Evolutionary conservation across 768 basidiomycete genomes (phyloP).

Genomic region (Leccinum arenicola): DNA sequence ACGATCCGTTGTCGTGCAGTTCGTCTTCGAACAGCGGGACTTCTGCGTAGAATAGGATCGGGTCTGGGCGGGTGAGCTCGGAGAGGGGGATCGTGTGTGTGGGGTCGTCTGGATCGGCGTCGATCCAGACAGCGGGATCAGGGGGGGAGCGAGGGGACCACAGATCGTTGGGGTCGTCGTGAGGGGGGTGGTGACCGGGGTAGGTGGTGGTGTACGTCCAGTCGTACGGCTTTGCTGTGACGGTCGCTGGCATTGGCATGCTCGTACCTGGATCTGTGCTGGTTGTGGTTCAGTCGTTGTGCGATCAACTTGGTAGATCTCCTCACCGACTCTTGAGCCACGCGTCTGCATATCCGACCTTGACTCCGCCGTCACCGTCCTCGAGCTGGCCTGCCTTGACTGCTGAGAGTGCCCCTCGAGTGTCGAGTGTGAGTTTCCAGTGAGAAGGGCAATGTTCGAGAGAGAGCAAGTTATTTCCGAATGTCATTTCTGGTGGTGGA

Average conservation of each 20-base stretch:
- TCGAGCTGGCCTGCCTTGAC: conserved; percentile 78
- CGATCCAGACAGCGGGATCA: conserved; percentile 40
- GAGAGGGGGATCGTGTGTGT: conserved; percentile 75
- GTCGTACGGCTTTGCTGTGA: conserved; percentile 84
- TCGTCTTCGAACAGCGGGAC: conserved; percentile 95
- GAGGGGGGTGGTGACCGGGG: conserved; percentile 49
- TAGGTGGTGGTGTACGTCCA: conserved; percentile 98
- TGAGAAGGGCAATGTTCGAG: conserved; percentile 64
- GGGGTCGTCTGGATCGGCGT: conserved; percentile 54
- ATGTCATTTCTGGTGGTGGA: conserved; percentile 95
- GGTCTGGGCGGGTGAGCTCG: conserved; percentile 85
- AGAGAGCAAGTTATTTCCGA: conserved; percentile 76
- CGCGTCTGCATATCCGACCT: conserved; percentile 91
- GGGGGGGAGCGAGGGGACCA: neutral
- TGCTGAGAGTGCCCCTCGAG: conserved; percentile 59
- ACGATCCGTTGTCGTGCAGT: conserved; percentile 94
- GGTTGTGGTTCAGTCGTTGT: conserved; percentile 1
- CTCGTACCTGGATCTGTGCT: conserved; percentile 68
- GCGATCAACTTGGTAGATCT: neutral
- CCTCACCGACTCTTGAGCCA: conserved; percentile 85
- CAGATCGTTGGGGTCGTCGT: neutral
- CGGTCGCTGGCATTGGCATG: conserved; percentile 67
- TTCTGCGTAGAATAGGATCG: conserved; percentile 97
- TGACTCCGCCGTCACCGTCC: conserved; percentile 86
- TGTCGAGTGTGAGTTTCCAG: conserved; percentile 65